Percentiles rank a stretch among this genome's conserved stretches.
phyloP scores from a whole-genome alignment of 495 filamentous ascomycete genomes.

The Penicillium coffeae region DNA sequence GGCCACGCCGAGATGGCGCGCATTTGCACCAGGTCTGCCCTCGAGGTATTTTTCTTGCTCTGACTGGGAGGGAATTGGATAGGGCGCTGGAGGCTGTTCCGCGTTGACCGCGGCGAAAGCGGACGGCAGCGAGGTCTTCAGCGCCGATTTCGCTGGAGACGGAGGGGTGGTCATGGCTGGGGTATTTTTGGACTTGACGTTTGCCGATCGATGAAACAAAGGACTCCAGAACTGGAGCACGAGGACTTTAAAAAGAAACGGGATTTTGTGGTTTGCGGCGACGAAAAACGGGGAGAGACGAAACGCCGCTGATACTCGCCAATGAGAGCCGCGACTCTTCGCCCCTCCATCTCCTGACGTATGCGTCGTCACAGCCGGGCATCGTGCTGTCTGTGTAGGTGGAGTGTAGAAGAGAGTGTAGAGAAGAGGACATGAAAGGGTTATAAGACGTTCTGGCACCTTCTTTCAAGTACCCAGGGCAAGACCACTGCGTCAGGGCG shows the following conservation, averaged over 20 bases:
- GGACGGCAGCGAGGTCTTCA: conserved; percentile 52
- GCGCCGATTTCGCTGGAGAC: conserved; percentile 43
- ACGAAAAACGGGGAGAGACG: conserved; percentile 6
- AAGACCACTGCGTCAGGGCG: neutral
- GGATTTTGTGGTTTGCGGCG: neutral
- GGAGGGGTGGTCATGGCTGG: conserved; percentile 12
- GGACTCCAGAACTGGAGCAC: neutral
- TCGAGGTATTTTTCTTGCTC: conserved; percentile 26
- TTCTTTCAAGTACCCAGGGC: neutral
- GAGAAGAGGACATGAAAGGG: too few species aligned
- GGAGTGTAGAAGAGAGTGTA: too few species aligned
- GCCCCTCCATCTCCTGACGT: conserved; percentile 12
- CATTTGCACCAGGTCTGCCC: conserved; percentile 39
- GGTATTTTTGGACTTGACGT: neutral
- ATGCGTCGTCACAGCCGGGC: neutral
- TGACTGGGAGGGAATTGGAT: conserved; percentile 28
- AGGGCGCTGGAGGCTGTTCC: conserved; percentile 25
- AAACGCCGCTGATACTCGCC: conserved; percentile 10
- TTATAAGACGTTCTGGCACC: too few species aligned
- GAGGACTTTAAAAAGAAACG: too few species aligned
- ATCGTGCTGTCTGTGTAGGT: neutral
- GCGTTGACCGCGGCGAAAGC: conserved; percentile 34
- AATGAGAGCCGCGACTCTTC: conserved; percentile 13
- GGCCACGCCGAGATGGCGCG: conserved; percentile 59
- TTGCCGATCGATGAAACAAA: too few species aligned